Base-by-base conservation (phyloP, 1,284 basidiomycete species). In the Heliocybe sulcata region DNA sequence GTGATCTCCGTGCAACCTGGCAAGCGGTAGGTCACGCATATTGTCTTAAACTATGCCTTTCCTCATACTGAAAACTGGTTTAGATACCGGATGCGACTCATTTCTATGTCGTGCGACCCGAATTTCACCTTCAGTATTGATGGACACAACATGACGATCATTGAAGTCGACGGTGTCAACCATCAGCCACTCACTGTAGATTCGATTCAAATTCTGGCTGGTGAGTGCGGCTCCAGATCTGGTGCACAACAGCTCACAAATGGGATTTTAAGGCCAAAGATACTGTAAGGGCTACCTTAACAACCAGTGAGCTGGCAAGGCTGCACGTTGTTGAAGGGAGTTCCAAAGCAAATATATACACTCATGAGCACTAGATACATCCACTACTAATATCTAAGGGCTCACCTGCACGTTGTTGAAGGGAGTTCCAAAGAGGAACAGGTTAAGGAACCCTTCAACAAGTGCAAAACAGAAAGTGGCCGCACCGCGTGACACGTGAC, bases 131-230 rank as follows among this genome's bases (percentile, higher is more conserved):
- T 75, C 60, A 64, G 72, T 1, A 74, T 77, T 8, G 72, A 77
- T 53, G 63, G 65, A 38, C 76, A 77, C 53, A 62, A 59, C 1
- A 63, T 78, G 65, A 77, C 73, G 2, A 64, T 80, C 58, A 75
- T 81, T 56, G 71, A 81, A 62, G 78, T 64, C 0, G 82, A 84
- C 45, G 77, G 81, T 3, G 62, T 59, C 12, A 74, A 72, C 55
- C 67, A 69, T 0, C 20, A 67, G 14, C 77, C 76, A 1, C 61
- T 73, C 9, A 56, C 62, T 1, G 73, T 79, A 0, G 75, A 80
- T 50, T 69, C 60, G 0, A 56, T 79, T n/a, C 57, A 59, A 3
- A 65, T 80, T n/a, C 66, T 65, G 35, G 65, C 71, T 53, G 62
- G 63, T 67, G 38, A 47, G 38, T 35, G n/a, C 2, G 6, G 16